phyloP scores from a whole-genome alignment of 2,329 filamentous ascomycete genomes.

The Onygenales sp. region DNA sequence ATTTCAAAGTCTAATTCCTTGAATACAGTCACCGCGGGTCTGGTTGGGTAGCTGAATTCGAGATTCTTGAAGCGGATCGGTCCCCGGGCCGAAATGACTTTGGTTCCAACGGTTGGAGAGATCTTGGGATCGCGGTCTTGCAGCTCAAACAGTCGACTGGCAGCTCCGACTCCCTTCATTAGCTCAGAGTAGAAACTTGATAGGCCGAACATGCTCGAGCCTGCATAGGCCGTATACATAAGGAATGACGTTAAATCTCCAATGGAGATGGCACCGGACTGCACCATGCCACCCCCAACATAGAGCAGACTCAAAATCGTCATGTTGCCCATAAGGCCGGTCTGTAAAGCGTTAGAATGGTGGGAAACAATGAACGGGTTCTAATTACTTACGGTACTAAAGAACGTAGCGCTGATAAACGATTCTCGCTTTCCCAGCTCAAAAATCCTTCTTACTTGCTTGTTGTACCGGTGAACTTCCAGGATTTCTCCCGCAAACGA shows the following conservation, averaged over 20 bases:
- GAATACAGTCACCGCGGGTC: conserved; percentile 87
- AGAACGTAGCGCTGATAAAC: conserved; percentile 82
- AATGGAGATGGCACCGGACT: conserved; percentile 73
- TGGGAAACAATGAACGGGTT: background rate
- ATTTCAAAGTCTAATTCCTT: conserved; percentile 82
- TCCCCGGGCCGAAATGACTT: conserved; percentile 75
- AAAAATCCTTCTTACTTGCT: conserved; percentile 86
- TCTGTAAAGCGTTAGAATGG: conserved; percentile 40
- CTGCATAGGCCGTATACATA: conserved; percentile 90
- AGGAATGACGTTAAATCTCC: conserved; percentile 93
- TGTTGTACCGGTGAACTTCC: conserved; percentile 85
- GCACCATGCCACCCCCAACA: conserved; percentile 83
- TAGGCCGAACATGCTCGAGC: conserved; percentile 82
- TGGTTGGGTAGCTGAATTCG: conserved; percentile 82
- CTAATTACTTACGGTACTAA: conserved; percentile 45
- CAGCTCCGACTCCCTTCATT: conserved; percentile 97
- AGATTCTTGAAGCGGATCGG: conserved; percentile 82
- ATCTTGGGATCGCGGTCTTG: conserved; percentile 84
- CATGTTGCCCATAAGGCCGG: conserved; percentile 91
- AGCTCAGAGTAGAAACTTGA: conserved; percentile 96
- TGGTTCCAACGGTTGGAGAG: conserved; percentile 70
- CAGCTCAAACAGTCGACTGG: conserved; percentile 90
- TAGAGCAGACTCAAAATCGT: conserved; percentile 86
- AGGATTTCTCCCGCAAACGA: conserved; percentile 90
- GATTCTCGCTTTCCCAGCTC: conserved; percentile 78